Percentiles rank a stretch among this genome's conserved stretches.
These are phyloP conservation scores for Penicillium cosmopolitanum DNA, from an alignment of 495 filamentous ascomycete genomes.

Conservation along the genomic window DNA sequence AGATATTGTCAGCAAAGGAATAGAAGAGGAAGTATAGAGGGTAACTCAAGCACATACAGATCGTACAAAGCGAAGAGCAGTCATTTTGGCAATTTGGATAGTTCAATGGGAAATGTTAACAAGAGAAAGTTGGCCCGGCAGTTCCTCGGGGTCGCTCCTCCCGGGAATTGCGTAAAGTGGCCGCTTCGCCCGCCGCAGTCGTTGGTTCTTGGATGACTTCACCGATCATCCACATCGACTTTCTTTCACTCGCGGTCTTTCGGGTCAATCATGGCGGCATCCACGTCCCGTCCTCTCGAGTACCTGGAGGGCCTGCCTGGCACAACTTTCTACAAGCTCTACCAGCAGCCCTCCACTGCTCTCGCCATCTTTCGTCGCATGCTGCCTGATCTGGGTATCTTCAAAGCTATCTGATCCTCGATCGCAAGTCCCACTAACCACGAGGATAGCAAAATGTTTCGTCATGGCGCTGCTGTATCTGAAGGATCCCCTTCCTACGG, in stretches of 20 bases:
- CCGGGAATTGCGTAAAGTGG: constrained; percentile 41
- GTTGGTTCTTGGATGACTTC: constrained; percentile 15
- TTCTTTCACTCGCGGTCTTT: constrained; percentile 29
- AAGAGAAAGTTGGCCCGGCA: constrained; percentile 19
- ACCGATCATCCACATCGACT: constrained; percentile 4
- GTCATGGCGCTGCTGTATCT: constrained; percentile 94
- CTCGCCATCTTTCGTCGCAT: constrained; percentile 97
- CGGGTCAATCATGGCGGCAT: constrained; percentile 65
- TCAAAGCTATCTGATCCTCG: constrained; percentile 18
- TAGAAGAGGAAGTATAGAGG: background rate
- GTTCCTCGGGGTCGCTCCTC: constrained; percentile 23
- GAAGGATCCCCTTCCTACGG: constrained; percentile 69
- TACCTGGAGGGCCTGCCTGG: constrained; percentile 90
- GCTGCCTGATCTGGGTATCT: constrained; percentile 84
- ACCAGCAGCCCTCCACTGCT: constrained; percentile 93
- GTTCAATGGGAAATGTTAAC: constrained; percentile 2
- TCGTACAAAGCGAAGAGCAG: constrained; percentile 63
- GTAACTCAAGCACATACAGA: constrained; percentile 46
- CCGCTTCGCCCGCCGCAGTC: constrained; percentile 37
- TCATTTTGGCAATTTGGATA: constrained; percentile 41
- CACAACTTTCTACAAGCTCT: constrained; percentile 84
- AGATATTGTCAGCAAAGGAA: background rate
- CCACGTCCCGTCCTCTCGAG: constrained; percentile 69
- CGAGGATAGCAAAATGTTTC: constrained; percentile 78
- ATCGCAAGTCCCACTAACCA: constrained; percentile 27